Evolutionary conservation across 768 basidiomycete species (phyloP), one percentile per base, ranked within the genome.

Genomic region (Rhizopogon vinicolor): DNA sequence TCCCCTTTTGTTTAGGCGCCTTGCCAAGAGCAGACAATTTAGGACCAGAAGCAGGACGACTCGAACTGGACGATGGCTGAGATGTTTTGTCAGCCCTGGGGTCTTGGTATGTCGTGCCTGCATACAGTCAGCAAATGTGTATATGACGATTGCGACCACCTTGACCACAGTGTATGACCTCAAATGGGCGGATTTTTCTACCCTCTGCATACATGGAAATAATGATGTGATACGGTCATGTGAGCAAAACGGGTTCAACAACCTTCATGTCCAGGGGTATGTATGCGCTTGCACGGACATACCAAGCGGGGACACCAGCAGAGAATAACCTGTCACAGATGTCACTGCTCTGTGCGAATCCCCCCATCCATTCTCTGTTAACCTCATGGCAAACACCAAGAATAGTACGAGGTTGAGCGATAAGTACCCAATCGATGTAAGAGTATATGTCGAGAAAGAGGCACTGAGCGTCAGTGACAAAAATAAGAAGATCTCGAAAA

Each of bases 401-500:
- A 43, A 8, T 43, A 5, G 42, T 41, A 16, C n/a, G 39, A 10
- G 22, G 54, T 19, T 52, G 48, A 16, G 37, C 51, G 3, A 52
- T 16, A 12, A 53, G 29, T 16, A n/a, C 8, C 29, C 41, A 52
- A n/a, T 55, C 18, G 3, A 55, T n/a, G 19, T 41, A 40, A 43
- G 54, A 51, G 37, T 51, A 55, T 1, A 55, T 55, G 6, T 55
- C 29, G 1, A 55, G 44, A 1, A n/a, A n/a, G n/a, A n/a, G n/a
- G n/a, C n/a, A n/a, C n/a, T n/a, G n/a, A n/a, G n/a, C n/a, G n/a
- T n/a, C n/a, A n/a, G n/a, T n/a, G n/a, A n/a, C n/a, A n/a, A n/a
- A n/a, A n/a, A n/a, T n/a, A n/a, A n/a, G n/a, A n/a, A n/a, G n/a
- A n/a, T n/a, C n/a, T n/a, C n/a, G n/a, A n/a, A n/a, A n/a, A n/a